Evolutionary conservation across 441 rosid genomes (phyloP).

Genomic region (Hura crepitans): DNA sequence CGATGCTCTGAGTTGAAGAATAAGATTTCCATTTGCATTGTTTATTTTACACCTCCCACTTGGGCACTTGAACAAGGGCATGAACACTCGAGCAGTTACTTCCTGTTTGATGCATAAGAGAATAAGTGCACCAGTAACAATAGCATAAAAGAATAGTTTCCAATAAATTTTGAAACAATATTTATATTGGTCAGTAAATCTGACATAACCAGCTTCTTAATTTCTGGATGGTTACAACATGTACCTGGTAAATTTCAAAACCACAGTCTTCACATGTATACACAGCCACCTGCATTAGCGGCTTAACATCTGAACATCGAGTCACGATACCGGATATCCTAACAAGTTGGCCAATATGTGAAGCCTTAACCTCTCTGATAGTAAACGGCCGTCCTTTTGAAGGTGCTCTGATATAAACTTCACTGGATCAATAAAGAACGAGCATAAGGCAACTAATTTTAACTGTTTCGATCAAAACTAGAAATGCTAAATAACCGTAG

Average conservation of each 20-base stretch:
- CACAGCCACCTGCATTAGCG: constrained; percentile 95
- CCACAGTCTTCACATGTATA: constrained; percentile 99
- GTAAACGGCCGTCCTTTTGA: constrained; percentile 76
- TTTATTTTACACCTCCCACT: constrained; percentile 62
- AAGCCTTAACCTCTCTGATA: constrained; percentile 95
- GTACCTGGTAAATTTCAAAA: constrained; percentile 94
- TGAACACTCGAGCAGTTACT: constrained; percentile 90
- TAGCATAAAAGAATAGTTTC: not conserved
- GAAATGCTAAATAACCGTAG: too few relatives aligned
- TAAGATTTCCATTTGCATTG: constrained; percentile 68
- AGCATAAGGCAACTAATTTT: not conserved
- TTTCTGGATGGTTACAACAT: not conserved
- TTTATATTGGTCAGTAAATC: not conserved
- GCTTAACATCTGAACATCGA: constrained; percentile 98
- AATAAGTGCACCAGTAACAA: constrained; percentile 13
- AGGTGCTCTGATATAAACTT: constrained; percentile 78
- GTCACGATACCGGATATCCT: constrained; percentile 91
- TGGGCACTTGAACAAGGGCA: constrained; percentile 93
- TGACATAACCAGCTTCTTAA: constrained; percentile 5
- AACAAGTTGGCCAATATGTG: constrained; percentile 89
- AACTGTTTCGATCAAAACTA: not conserved
- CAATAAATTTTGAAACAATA: constrained; percentile 3
- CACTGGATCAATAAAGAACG: constrained; percentile 47
- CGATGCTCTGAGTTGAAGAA: constrained; percentile 97
- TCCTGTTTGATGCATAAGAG: constrained; percentile 49